Evolutionary conservation across 768 basidiomycete genomes (phyloP).

Genomic region (Hemileccinum rubropunctum): DNA sequence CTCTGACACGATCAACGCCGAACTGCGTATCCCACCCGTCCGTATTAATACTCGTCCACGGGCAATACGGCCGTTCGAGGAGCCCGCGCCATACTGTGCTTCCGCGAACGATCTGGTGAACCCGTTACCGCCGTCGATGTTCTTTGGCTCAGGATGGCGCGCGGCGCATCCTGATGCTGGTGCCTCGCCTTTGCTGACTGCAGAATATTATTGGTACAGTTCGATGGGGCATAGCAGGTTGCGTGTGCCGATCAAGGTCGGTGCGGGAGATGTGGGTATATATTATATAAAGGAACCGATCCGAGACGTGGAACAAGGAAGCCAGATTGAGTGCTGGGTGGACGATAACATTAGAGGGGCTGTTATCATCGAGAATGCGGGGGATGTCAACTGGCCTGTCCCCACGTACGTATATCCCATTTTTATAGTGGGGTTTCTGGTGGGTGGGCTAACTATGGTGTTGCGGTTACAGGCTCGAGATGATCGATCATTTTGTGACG

Average conservation of each 20-base stretch:
- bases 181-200: constrained; percentile 48
- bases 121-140: constrained; percentile 90
- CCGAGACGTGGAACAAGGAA: constrained; percentile 54
- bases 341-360: constrained; percentile 90
- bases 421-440: background rate
- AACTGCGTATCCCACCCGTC: constrained; percentile 58
- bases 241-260: constrained; percentile 78
- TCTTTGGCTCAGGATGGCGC: constrained; percentile 92
- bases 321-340: constrained; percentile 90
- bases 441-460: background rate
- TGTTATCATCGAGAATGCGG: constrained; percentile 74
- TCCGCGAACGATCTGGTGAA: constrained; percentile 98
- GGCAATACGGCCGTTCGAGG: constrained; percentile 60
- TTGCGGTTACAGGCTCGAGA: constrained; percentile 52
- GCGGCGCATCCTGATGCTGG: constrained; percentile 64
- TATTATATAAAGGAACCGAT: constrained; percentile 83
- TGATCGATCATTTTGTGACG: constrained; percentile 87
- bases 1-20: constrained; percentile 24
- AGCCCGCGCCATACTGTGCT: constrained; percentile 89
- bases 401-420: constrained; percentile 56
- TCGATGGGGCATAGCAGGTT: constrained; percentile 78
- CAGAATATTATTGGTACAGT: constrained; percentile 91
- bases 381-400: constrained; percentile 55
- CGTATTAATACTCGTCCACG: constrained; percentile 69
- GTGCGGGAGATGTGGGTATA: constrained; percentile 89